These are phyloP conservation scores for Trichoderma parareesei DNA, from an alignment of 495 filamentous ascomycete genomes.

Conservation along the genomic window DNA sequence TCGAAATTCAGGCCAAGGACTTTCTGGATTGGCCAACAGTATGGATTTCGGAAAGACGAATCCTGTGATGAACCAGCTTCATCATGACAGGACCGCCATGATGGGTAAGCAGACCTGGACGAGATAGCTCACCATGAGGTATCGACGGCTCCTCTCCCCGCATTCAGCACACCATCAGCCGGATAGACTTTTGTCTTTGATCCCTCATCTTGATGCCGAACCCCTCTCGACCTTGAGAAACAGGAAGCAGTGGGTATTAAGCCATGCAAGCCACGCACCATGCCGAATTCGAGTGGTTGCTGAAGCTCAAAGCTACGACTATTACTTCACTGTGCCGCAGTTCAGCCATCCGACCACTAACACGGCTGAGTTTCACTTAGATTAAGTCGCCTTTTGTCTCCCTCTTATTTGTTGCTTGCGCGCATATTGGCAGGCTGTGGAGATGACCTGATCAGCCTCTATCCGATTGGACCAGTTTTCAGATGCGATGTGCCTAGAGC, in stretches of 20 bases:
- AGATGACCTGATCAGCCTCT: neutral
- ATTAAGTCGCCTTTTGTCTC: neutral
- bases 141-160: neutral
- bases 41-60: no score
- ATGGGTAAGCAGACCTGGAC: neutral
- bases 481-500: neutral
- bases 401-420: conserved; percentile 2
- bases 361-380: neutral
- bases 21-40: no score
- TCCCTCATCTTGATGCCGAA: neutral
- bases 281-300: neutral
- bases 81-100: neutral
- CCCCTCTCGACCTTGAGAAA: neutral
- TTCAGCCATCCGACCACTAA: neutral
- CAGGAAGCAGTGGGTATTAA: neutral
- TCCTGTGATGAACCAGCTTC: neutral
- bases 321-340: neutral
- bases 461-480: conserved; percentile 2
- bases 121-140: neutral
- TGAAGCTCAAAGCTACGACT: neutral
- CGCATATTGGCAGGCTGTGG: neutral
- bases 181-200: conserved; percentile 4
- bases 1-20: no score
- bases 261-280: neutral
- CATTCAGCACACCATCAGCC: neutral